Evolutionary conservation across 352 stramenopile species (phyloP).

Genomic region (Plasmopara halstedii): DNA sequence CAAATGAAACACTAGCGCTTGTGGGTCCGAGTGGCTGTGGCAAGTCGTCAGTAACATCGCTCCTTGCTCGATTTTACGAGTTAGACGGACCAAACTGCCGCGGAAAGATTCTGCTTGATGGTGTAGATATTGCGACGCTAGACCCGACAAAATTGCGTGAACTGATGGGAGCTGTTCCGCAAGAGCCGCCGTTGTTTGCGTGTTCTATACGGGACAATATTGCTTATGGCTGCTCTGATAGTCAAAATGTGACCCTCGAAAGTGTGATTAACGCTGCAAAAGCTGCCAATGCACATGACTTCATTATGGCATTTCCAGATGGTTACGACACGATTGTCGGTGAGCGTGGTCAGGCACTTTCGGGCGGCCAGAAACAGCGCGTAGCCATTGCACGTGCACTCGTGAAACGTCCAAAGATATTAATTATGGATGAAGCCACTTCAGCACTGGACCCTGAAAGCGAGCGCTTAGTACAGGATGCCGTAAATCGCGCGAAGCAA

Average conservation of each 20-base stretch:
- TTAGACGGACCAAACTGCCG: conserved; percentile 36
- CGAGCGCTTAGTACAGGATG: conserved; percentile 72
- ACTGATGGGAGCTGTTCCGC: conserved; percentile 61
- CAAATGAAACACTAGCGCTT: conserved; percentile 67
- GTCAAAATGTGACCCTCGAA: conserved; percentile 37
- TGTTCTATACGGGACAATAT: conserved; percentile 75
- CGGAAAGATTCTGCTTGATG: conserved; percentile 53
- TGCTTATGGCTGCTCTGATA: conserved; percentile 50
- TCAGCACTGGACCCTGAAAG: conserved; percentile 71
- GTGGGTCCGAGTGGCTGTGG: conserved; percentile 60
- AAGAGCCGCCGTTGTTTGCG: conserved; percentile 68
- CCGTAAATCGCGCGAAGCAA: conserved; percentile 62
- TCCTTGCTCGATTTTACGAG: conserved; percentile 74
- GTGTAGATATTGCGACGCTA: conserved; percentile 43
- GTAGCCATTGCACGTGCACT: conserved; percentile 67
- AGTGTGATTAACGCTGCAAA: conserved; percentile 57
- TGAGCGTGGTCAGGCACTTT: conserved; percentile 62
- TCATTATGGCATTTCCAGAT: conserved; percentile 68
- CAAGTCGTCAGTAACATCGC: conserved; percentile 64
- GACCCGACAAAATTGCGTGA: conserved; percentile 43
- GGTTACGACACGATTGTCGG: conserved; percentile 75
- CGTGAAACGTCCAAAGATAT: conserved; percentile 65
- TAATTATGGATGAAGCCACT: conserved; percentile 75
- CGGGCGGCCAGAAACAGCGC: conserved; percentile 76
- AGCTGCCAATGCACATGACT: conserved; percentile 69